Base-by-base conservation (phyloP, 176 grass and related monocot genomes). In the Areca catechu region DNA sequence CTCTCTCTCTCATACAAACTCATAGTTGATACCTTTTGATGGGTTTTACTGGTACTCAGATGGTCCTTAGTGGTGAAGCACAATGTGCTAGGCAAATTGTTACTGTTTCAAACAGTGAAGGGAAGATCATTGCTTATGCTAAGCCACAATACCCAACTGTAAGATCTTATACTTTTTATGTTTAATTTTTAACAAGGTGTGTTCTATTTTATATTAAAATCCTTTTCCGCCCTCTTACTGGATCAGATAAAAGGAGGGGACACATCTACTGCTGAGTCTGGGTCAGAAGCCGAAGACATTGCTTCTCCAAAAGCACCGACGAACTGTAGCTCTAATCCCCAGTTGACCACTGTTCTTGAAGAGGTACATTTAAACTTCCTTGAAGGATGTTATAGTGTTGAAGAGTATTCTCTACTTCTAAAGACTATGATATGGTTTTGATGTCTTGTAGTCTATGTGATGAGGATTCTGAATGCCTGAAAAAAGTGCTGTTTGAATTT, bases 11-110 rank as follows among this genome's bases (percentile, higher is more conserved):
- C 4, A 4, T 9, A 43, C 1, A 43, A 0, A 43, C 34, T 2
- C 34, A 12, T 9, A 43, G 34, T 43, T 43, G 34, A 43, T 43
- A 43, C 34, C 9, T 12, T 43, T 43, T 43, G 34, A 43, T 43
- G 34, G 10, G 34, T 43, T 43, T 14, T 43, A 43, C 34, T 43
- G 34, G 3, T 67, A 18, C 48, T 37, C 30, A 97, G 93, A 85
- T 79, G 70, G 78, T 98, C 43, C 70, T 77, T 23, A 85, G 84
- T 29, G 93, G 93, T 75, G 87, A 98, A 85, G 83, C 84, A 66
- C 78, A 91, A 37, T 88, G 78, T 83, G 64, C 75, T 59, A 70
- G 67, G 48, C 78, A 80, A 78, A 78, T 92, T 79, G 69, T 83
- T 60, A 74, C 81, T 48, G 43, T 80, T 72, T 83, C 80, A 73